Base-by-base conservation (phyloP, 306 rosid species). In the Geum urbanum region DNA sequence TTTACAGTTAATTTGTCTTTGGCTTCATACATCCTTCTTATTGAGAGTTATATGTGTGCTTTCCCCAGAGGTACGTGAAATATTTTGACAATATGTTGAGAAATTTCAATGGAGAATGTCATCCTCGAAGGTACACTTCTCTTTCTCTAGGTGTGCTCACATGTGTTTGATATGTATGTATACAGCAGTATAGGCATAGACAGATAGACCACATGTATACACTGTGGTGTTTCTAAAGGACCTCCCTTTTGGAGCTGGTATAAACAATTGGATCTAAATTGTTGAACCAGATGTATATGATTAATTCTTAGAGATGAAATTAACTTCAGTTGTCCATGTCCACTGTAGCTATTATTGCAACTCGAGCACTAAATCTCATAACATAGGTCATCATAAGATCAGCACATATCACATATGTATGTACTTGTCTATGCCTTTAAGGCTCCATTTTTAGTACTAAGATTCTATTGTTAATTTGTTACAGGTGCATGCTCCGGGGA, bases 401-500 rank as follows among this genome's bases (percentile, higher is more conserved):
- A 9, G 41, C 40, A 58, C 12, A 6, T 58, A 58, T 22, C 16
- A 6, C 13, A 4, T 24, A 5, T 55, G 8, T 54, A 10, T 55
- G 62, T 57, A 2, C 5, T 24, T n/a, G 53, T 15, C 60, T 19
- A 15, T 18, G 61, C 15, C 6, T 12, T 18, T 18, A 6, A 19
- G 49, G 13, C 47, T 18, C 39, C 50, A 19, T 40, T 69, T 13
- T 41, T 32, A 53, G 8, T 62, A 67, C 56, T 72, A 13, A 67
- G 39, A 27, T 58, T 35, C 35, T 62, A 37, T 20, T 76, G 37
- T 27, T 27, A 27, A 27, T 27, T 27, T 27, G 32, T 55, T 60
- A 61, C 84, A 92, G 98, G 88, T 92, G 98, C 87, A 90, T 88
- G 91, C 89, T 90, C 62, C 82, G 98, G 80, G 98, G 96, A 63